A percentile compares a stretch with the other conserved stretches of the same genome.
phyloP scores from a whole-genome alignment of 1,284 basidiomycete genomes.

The Testicularia cyperi region DNA sequence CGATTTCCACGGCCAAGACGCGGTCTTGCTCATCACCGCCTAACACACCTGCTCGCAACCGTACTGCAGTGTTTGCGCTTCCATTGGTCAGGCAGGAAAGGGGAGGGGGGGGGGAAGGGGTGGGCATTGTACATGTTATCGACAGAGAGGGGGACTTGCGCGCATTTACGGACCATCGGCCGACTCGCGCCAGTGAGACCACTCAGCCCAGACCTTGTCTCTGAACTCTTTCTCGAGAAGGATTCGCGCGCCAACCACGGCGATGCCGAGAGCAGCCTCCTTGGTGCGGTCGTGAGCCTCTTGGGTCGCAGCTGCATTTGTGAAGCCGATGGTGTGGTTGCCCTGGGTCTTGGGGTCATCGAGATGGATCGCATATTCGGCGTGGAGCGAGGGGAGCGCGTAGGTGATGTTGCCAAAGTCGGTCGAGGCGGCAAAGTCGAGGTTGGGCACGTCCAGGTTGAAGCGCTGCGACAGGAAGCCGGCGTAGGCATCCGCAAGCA shows the following conservation, averaged over 20 bases:
- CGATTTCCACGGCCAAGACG: too few species aligned
- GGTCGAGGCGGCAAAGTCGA: slow-evolving; percentile 42
- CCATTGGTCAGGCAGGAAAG: too few species aligned
- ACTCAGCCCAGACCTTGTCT: slow-evolving; percentile 39
- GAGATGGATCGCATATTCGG: slow-evolving; percentile 57
- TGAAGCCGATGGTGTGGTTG: slow-evolving; percentile 59
- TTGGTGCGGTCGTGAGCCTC: slow-evolving; percentile 56
- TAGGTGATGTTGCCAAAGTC: slow-evolving; percentile 61
- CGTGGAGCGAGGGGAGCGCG: slow-evolving; percentile 57
- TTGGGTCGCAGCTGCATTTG: slow-evolving; percentile 37
- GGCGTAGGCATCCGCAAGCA: slow-evolving; percentile 39
- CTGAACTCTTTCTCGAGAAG: slow-evolving; percentile 58
- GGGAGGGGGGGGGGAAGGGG: too few species aligned
- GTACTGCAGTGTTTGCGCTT: too few species aligned
- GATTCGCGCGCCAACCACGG: slow-evolving; percentile 57
- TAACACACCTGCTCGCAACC: too few species aligned
- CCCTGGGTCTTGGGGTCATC: slow-evolving; percentile 43
- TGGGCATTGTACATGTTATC: too few species aligned
- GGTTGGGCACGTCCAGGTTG: slow-evolving; percentile 27
- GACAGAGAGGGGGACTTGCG: too few species aligned
- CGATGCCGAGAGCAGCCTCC: slow-evolving; percentile 59
- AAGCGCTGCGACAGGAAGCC: slow-evolving; percentile 56
- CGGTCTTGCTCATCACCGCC: too few species aligned
- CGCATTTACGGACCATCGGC: slow-evolving; percentile 29
- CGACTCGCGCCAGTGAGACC: slow-evolving; percentile 29